Conservation (phyloP, 2,329 filamentous ascomycete species). For the Xylariaceae sp. region DNA sequence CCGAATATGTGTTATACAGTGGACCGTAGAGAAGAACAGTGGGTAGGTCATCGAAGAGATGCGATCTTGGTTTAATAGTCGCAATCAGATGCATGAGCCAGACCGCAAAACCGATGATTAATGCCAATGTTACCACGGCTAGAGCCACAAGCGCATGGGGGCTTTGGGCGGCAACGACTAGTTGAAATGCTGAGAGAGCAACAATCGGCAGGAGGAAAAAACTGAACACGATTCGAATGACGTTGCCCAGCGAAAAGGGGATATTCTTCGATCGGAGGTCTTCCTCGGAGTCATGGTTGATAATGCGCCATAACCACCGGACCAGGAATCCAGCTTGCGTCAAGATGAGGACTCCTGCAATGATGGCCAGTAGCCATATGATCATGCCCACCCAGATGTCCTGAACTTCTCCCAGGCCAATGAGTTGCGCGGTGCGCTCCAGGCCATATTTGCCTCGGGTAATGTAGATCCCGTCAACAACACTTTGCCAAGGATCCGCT, state of each 20-base stretch:
- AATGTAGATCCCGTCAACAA: conserved; percentile 82
- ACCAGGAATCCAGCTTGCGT: conserved; percentile 71
- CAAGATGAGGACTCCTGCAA: conserved; percentile 60
- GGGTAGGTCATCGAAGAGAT: conserved; percentile 87
- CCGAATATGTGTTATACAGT: conserved; percentile 95
- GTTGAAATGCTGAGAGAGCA: conserved; percentile 82
- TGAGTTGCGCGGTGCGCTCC: conserved; percentile 70
- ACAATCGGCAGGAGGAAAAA: conserved; percentile 87
- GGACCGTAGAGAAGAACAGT: conserved; percentile 88
- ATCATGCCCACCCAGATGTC: conserved; percentile 96
- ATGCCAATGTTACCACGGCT: conserved; percentile 67
- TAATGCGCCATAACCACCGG: conserved; percentile 69
- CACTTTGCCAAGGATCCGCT: conserved; percentile 57
- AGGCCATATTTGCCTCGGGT: conserved; percentile 75
- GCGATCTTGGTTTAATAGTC: conserved; percentile 72
- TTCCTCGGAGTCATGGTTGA: conserved; percentile 71
- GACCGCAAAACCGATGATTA: conserved; percentile 65
- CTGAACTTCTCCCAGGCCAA: conserved; percentile 68
- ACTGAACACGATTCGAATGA: conserved; percentile 84
- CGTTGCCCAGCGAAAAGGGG: conserved; percentile 74
- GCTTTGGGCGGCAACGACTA: conserved; percentile 67
- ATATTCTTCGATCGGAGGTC: conserved; percentile 88
- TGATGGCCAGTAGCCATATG: conserved; percentile 78
- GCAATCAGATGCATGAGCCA: conserved; percentile 82
- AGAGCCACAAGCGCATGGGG: conserved; percentile 66